phyloP scores from a whole-genome alignment of 176 grass and related monocot species.

The Oryza rufipogon region DNA sequence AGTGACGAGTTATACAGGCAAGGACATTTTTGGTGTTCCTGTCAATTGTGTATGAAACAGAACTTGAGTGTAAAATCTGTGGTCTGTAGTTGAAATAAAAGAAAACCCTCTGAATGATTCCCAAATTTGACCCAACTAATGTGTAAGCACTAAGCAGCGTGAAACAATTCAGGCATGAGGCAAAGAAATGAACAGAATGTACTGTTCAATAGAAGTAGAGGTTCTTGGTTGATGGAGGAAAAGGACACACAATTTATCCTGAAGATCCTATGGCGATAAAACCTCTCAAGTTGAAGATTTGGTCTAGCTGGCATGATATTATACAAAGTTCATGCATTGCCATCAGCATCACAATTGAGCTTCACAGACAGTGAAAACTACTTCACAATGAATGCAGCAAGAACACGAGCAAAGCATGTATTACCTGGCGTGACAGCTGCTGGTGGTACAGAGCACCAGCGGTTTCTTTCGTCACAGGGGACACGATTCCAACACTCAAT shows the following conservation, averaged over 20 bases:
- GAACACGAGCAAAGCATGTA: slow-evolving; percentile 12
- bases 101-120: not conserved
- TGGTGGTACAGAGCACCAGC: slow-evolving; percentile 98
- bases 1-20: slow-evolving; percentile 15
- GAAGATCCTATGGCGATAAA: not conserved
- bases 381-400: not conserved
- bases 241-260: not conserved
- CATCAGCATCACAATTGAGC: not conserved
- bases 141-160: slow-evolving; percentile 13
- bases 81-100: slow-evolving; percentile 8
- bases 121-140: slow-evolving; percentile 7
- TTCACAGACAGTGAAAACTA: not conserved
- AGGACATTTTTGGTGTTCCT: not conserved
- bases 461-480: slow-evolving; percentile 96
- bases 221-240: not conserved
- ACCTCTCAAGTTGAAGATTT: not conserved
- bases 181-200: slow-evolving; percentile 18
- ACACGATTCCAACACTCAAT: slow-evolving; percentile 85
- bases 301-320: slow-evolving; percentile 6
- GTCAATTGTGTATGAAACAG: slow-evolving; percentile 1
- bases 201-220: not conserved
- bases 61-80: not conserved
- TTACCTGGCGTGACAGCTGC: slow-evolving; percentile 88
- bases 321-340: not conserved
- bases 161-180: not conserved